A percentile compares a stretch with the other conserved stretches of the same genome.
These are phyloP conservation scores for Aureobasidium sp. DNA, from an alignment of 2,329 filamentous ascomycete species.

Conservation along the genomic window DNA sequence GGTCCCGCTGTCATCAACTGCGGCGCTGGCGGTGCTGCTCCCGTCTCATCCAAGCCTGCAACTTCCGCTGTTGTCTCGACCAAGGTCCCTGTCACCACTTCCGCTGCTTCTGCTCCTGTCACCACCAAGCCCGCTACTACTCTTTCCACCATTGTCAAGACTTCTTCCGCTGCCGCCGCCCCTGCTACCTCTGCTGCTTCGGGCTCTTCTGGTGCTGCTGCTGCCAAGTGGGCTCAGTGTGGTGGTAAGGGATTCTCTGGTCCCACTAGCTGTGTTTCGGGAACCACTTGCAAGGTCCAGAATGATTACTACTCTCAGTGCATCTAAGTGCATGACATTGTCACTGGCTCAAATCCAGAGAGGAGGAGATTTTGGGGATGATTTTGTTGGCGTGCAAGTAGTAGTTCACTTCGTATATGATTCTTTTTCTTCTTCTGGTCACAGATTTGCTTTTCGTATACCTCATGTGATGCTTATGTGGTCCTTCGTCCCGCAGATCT, in stretches of 20 bases:
- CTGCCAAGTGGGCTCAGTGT: conserved; percentile 33
- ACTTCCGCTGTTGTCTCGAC: not conserved
- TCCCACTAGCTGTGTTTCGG: conserved; percentile 36
- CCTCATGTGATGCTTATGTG: too few species aligned
- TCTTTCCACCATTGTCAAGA: conserved; percentile 12
- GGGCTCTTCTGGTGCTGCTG: conserved; percentile 11
- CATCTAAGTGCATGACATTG: not conserved
- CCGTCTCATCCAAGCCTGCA: not conserved
- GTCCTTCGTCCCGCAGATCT: too few species aligned
- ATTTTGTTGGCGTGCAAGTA: not conserved
- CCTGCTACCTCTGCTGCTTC: conserved; percentile 17
- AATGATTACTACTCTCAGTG: conserved; percentile 46
- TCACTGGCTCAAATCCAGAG: too few species aligned
- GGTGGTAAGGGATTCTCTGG: conserved; percentile 41
- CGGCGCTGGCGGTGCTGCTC: conserved; percentile 24
- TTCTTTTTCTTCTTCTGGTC: not conserved
- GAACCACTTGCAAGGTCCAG: conserved; percentile 37
- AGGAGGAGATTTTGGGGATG: not conserved
- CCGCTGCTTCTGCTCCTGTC: not conserved
- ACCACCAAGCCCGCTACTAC: conserved; percentile 9
- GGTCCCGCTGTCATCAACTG: conserved; percentile 43
- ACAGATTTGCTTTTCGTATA: not conserved
- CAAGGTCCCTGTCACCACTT: not conserved
- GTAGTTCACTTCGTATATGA: not conserved
- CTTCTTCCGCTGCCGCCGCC: not conserved